Conservation (phyloP, 257 asterid genomes). For the Perilla frutescens region DNA sequence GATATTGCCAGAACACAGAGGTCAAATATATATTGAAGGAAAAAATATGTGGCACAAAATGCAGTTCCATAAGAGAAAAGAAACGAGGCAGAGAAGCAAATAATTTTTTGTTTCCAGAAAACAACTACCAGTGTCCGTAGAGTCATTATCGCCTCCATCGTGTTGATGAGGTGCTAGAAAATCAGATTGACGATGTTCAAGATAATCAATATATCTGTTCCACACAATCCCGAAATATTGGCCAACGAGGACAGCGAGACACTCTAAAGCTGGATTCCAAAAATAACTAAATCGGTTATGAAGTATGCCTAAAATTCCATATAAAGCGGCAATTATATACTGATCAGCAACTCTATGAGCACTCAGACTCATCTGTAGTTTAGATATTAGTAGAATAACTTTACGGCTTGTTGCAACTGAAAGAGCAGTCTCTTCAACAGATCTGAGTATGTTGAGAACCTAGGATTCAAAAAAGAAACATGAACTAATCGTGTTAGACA, state of each 20-base stretch:
- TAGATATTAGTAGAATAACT: constrained; percentile 64
- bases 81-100: constrained; percentile 11
- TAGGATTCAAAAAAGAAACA: constrained; percentile 41
- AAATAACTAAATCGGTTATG: constrained; percentile 71
- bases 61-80: constrained; percentile 13
- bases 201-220: constrained; percentile 64
- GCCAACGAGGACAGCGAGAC: constrained; percentile 64
- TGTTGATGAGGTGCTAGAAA: constrained; percentile 53
- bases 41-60: constrained; percentile 29
- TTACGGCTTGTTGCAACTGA: constrained; percentile 74
- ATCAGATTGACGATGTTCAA: constrained; percentile 60
- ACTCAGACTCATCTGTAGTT: constrained; percentile 68
- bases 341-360: constrained; percentile 59
- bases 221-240: constrained; percentile 63
- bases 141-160: constrained; percentile 39
- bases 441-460: constrained; percentile 76
- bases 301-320: constrained; percentile 80
- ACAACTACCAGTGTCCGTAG: constrained; percentile 55
- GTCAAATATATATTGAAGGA: constrained; percentile 12
- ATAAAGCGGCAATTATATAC: constrained; percentile 59
- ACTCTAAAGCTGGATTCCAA: constrained; percentile 81
- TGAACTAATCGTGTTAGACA: constrained; percentile 9
- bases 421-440: constrained; percentile 70
- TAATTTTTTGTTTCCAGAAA: constrained; percentile 5
- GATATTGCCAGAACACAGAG: constrained; percentile 15